Evolutionary conservation across 768 basidiomycete species (phyloP).

Genomic region (Leccinum truebloodii): DNA sequence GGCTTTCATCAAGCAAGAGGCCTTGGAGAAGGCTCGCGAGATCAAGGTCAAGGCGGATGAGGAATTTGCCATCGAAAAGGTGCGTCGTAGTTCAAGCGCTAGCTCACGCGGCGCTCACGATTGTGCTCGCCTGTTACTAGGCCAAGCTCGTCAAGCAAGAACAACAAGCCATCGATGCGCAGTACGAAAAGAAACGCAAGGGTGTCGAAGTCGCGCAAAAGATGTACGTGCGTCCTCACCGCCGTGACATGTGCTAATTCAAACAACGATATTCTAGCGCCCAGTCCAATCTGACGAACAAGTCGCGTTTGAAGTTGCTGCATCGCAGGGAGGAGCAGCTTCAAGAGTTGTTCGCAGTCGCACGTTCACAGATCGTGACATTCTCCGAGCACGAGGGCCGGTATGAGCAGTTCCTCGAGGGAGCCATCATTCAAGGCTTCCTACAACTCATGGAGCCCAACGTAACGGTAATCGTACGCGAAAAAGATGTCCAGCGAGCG

Average conservation of each 20-base stretch:
- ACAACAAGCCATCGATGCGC: conserved; percentile 89
- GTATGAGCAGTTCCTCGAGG: conserved; percentile 40
- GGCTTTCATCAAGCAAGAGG: conserved; percentile 98
- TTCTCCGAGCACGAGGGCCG: conserved; percentile 65
- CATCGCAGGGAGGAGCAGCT: conserved; percentile 91
- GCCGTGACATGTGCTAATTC: conserved; percentile 2
- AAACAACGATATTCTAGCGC: conserved; percentile 50
- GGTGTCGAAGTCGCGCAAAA: conserved; percentile 92
- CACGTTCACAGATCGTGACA: conserved; percentile 61
- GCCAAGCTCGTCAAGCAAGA: conserved; percentile 98
- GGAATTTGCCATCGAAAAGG: conserved; percentile 99
- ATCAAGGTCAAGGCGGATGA: conserved; percentile 97
- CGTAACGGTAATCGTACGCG: too few relatives aligned
- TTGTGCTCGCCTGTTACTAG: conserved; percentile 40
- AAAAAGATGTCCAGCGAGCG: too few relatives aligned
- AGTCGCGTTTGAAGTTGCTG: conserved; percentile 86
- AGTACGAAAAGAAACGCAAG: conserved; percentile 95
- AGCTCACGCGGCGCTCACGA: too few relatives aligned
- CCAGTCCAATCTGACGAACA: conserved; percentile 95
- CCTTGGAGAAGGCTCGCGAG: conserved; percentile 95
- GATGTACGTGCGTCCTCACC: conserved; percentile 60
- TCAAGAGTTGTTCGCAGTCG: conserved; percentile 80
- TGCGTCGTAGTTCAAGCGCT: conserved; percentile 18
- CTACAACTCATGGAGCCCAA: too few relatives aligned
- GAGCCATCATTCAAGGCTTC: too few relatives aligned